Evolutionary conservation across 1,139 yeast genomes (phyloP).

Genomic region (Diutina ranongensis): DNA sequence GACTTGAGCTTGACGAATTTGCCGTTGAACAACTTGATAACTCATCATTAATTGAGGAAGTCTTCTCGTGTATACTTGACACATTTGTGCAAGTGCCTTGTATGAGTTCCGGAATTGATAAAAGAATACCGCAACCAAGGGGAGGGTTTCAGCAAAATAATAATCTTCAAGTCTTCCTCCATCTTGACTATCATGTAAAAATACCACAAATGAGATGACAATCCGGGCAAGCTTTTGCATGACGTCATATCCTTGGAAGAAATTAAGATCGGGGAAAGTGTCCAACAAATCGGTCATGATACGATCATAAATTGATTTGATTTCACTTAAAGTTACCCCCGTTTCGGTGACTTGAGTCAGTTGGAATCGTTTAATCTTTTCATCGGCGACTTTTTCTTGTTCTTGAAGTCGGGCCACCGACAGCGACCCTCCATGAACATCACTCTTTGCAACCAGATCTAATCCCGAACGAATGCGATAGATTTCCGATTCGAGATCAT

Average conservation of each 20-base stretch:
- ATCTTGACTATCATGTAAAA: background rate
- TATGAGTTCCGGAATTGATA: conserved; percentile 5
- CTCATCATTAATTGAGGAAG: conserved; percentile 2
- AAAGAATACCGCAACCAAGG: conserved; percentile 3
- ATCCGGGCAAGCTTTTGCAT: conserved; percentile 2
- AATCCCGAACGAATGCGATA: conserved; percentile 1
- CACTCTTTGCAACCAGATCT: background rate
- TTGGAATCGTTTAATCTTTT: background rate
- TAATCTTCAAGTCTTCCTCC: background rate
- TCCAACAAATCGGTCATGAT: background rate
- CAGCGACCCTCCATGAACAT: background rate
- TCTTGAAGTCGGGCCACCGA: background rate
- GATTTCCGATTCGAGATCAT: background rate
- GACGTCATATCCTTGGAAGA: conserved; percentile 5
- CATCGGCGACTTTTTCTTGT: background rate
- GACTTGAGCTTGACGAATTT: background rate
- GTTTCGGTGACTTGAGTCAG: background rate
- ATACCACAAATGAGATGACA: background rate
- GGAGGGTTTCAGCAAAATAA: background rate
- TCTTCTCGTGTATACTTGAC: background rate
- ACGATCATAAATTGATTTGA: background rate
- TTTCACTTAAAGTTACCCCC: background rate
- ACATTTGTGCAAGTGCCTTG: conserved; percentile 4
- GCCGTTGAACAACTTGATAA: conserved; percentile 1
- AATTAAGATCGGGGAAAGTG: conserved; percentile 5